Conservation (phyloP, 2,329 filamentous ascomycete genomes). For the Sporothrix protearum region DNA sequence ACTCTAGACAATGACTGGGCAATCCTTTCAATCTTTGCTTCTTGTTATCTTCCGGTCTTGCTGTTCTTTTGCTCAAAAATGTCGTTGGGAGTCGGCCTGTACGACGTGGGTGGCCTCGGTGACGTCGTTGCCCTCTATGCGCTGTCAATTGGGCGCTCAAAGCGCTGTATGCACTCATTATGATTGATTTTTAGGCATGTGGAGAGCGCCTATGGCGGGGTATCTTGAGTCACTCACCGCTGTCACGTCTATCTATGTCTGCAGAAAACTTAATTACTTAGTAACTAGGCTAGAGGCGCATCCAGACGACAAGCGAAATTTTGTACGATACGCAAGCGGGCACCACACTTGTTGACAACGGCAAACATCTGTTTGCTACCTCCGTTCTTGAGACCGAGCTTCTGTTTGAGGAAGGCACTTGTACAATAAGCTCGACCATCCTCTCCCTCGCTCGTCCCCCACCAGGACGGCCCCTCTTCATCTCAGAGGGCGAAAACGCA, state of each 20-base stretch:
- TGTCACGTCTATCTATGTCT: not conserved
- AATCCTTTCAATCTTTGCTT: not conserved
- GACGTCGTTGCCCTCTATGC: not conserved
- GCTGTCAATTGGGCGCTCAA: not conserved
- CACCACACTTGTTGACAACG: constrained; percentile 4
- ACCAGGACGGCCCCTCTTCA: not conserved
- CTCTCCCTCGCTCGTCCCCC: too few relatives aligned
- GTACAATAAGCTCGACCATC: not conserved
- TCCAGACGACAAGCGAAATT: not conserved
- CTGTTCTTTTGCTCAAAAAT: not conserved
- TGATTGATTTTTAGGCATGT: not conserved
- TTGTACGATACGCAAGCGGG: not conserved
- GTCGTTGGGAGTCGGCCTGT: not conserved
- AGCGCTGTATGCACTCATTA: constrained; percentile 10
- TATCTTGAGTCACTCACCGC: constrained; percentile 19
- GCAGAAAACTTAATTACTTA: not conserved
- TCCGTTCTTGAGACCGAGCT: not conserved
- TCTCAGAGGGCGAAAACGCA: too few relatives aligned
- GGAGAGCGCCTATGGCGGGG: constrained; percentile 6
- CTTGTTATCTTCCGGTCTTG: not conserved
- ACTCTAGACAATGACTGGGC: not conserved
- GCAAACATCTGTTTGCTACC: not conserved
- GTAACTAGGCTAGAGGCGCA: not conserved
- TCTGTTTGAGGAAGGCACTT: not conserved
- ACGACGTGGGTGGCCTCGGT: too few relatives aligned